These are phyloP conservation scores for Plectranthus barbatus DNA, from an alignment of 257 asterid genomes.

Conservation along the genomic window DNA sequence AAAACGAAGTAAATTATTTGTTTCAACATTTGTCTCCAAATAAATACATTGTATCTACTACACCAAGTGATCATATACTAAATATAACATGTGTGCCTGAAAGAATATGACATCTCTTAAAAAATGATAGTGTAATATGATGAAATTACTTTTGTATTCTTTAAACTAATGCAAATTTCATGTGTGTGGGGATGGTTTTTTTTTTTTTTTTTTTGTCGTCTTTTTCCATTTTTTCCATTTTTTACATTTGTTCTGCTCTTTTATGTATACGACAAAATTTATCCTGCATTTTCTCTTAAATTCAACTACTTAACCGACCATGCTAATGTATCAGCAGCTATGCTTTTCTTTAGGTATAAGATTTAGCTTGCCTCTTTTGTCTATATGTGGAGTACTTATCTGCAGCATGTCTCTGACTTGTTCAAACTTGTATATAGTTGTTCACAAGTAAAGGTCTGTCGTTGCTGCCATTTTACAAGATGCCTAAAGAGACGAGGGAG, in stretches of 20 bases:
- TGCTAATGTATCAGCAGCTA: background rate
- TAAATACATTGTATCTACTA: too few species aligned
- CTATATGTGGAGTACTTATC: background rate
- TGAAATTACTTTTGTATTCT: too few species aligned
- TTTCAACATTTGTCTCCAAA: background rate
- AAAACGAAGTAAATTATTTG: background rate
- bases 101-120: too few species aligned
- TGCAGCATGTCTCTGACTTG: background rate
- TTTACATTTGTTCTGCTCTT: background rate
- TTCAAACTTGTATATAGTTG: background rate
- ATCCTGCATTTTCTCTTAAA: background rate
- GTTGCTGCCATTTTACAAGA: slow-evolving; percentile 14
- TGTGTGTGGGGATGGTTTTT: background rate
- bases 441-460: slow-evolving; percentile 1
- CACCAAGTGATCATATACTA: too few species aligned
- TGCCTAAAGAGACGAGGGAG: slow-evolving; percentile 76
- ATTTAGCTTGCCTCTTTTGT: background rate
- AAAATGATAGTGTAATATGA: too few species aligned
- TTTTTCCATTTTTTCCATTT: too few species aligned
- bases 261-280: background rate
- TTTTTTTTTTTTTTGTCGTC: too few species aligned
- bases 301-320: background rate
- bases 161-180: background rate
- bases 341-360: too few species aligned
- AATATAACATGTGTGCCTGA: too few species aligned